These are phyloP conservation scores for Xylaria sp. DNA, from an alignment of 2,329 filamentous ascomycete species.

Conservation along the genomic window DNA sequence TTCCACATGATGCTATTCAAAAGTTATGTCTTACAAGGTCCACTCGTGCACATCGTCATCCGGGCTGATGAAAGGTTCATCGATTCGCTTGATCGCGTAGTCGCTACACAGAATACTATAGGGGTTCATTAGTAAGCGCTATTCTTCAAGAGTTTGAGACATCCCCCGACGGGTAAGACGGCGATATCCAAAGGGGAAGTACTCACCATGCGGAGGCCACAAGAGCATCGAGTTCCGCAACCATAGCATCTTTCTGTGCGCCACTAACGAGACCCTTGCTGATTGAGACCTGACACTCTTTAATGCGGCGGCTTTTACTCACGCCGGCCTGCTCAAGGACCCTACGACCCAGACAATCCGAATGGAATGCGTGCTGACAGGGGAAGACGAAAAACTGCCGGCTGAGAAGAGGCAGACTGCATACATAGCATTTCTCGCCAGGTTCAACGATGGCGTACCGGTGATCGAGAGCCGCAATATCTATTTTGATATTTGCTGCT, in stretches of 20 bases:
- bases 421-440: constrained; percentile 92
- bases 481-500: constrained; percentile 87
- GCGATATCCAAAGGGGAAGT: constrained; percentile 10
- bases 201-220: constrained; percentile 88
- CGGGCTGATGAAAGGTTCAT: constrained; percentile 86
- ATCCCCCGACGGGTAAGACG: constrained; percentile 2
- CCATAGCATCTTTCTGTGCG: constrained; percentile 80
- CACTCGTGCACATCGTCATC: constrained; percentile 84
- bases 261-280: constrained; percentile 78
- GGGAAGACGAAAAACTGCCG: constrained; percentile 98
- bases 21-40: constrained; percentile 64
- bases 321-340: constrained; percentile 85
- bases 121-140: constrained; percentile 39
- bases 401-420: constrained; percentile 84
- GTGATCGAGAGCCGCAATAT: constrained; percentile 86
- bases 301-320: constrained; percentile 81
- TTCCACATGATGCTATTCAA: constrained; percentile 13
- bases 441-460: constrained; percentile 97
- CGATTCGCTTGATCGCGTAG: constrained; percentile 91
- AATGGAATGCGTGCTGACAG: constrained; percentile 97
- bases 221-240: constrained; percentile 89
- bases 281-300: constrained; percentile 86
- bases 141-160: constrained; percentile 18
- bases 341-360: constrained; percentile 88
- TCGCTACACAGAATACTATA: constrained; percentile 91